Conservation (phyloP, 257 asterid species). For the Solanum pimpinellifolium region DNA sequence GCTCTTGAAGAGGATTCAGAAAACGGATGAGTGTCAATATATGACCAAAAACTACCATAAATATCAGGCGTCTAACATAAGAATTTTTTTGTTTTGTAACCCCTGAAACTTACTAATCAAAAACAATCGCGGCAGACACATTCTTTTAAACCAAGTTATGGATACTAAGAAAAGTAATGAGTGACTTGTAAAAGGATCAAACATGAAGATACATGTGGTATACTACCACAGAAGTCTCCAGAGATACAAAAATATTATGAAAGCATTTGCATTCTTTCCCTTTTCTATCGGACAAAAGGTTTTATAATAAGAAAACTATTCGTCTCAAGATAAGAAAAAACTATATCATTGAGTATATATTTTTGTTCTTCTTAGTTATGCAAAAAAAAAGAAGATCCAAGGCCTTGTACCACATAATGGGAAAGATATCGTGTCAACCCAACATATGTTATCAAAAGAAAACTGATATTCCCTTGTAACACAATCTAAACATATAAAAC, state of each 20-base stretch:
- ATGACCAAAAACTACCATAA: background rate
- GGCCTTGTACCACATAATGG: background rate
- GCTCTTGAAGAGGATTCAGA: background rate
- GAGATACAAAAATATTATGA: background rate
- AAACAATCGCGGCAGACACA: background rate
- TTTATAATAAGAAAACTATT: background rate
- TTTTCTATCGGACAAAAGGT: background rate
- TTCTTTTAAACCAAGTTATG: background rate
- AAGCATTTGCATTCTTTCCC: background rate
- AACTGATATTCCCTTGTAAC: background rate
- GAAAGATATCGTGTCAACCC: background rate
- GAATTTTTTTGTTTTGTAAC: background rate
- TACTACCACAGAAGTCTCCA: background rate
- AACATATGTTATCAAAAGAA: background rate
- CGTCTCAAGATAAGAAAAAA: background rate
- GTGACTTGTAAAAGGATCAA: background rate
- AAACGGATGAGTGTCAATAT: background rate
- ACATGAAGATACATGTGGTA: background rate
- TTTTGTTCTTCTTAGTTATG: background rate
- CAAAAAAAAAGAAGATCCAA: background rate
- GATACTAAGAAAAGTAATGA: background rate
- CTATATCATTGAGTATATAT: background rate
- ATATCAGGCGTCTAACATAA: background rate
- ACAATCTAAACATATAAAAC: background rate
- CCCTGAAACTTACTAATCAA: conserved; percentile 1